Evolutionary conservation across 176 grass and related monocot genomes (phyloP), one percentile per base, ranked within the genome.

Genomic region (Lolium rigidum): DNA sequence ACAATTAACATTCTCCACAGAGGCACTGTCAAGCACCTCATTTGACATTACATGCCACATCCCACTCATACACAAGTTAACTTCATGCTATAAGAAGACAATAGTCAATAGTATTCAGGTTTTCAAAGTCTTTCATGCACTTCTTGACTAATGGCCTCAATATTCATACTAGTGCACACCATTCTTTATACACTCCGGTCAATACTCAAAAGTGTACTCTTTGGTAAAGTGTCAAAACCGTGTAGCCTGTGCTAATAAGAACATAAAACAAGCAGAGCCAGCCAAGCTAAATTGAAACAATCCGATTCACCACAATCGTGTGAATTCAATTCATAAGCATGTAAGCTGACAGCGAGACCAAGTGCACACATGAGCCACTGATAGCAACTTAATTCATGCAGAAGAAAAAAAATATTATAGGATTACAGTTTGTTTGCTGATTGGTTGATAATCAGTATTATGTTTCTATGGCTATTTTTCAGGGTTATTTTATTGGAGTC

Each of bases 201-300:
- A 88, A 85, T 77, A 76, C 44, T 65, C 77, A 91, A 91, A 91
- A 18, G 13, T 2, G 12, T 4, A 72, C 17, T 52, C 14, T 68
- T n/a, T 63, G 60, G 63, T 66, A 70, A 91, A 82, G 81, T 70
- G 63, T 66, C 62, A 88, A 88, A 91, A 24, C 56, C 16, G 7
- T 37, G 49, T 35, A 10, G 9, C 49, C 6, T 73, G 62, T 15
- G 46, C 73, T 56, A 79, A 60, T 47, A 82, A 73, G 73, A 72
- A 9, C 28, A 56, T 44, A 12, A 63, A 78, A 73, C 70, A 79
- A 81, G 44, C 73, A 57, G 46, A 83, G 24, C 10, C 64, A 83
- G 31, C 18, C 74, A 83, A 83, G 54, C 64, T 88, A 59, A 85
- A 72, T 6, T 7, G 25, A 88, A 91, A 62, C 18, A 50, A 78